These are phyloP conservation scores for Crithidia thermophila DNA, from an alignment of 208 protist genomes.

Conservation along the genomic window DNA sequence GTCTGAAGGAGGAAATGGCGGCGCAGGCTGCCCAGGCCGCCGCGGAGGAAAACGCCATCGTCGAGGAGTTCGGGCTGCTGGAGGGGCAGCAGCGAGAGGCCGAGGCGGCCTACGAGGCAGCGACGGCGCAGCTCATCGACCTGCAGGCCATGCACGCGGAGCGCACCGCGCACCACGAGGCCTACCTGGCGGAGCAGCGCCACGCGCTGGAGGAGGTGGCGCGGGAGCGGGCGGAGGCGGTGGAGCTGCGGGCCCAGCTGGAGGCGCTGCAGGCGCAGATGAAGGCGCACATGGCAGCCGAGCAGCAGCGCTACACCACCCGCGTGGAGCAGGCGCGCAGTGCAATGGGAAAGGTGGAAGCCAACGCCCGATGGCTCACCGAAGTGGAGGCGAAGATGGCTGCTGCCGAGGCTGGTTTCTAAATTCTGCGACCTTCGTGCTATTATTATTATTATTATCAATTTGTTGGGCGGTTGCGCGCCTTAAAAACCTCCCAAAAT, in stretches of 20 bases:
- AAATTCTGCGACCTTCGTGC: not conserved
- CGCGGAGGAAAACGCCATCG: slow-evolving; percentile 17
- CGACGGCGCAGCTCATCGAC: slow-evolving; percentile 12
- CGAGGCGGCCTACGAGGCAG: slow-evolving; percentile 8
- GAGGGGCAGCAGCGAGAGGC: slow-evolving; percentile 24
- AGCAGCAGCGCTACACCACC: slow-evolving; percentile 20
- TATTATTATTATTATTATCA: too few species aligned
- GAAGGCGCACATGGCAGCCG: slow-evolving; percentile 16
- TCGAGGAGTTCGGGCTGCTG: slow-evolving; percentile 14
- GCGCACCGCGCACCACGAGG: slow-evolving; percentile 11
- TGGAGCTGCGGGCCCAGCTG: slow-evolving; percentile 16
- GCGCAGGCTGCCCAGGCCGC: slow-evolving; percentile 1
- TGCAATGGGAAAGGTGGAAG: not conserved
- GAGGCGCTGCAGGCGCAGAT: slow-evolving; percentile 26
- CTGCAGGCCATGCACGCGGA: slow-evolving; percentile 12
- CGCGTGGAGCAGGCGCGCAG: slow-evolving; percentile 11
- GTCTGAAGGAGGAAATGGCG: slow-evolving; percentile 25
- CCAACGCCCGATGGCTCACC: slow-evolving; percentile 4
- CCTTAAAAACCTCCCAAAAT: too few species aligned
- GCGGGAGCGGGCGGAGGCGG: slow-evolving; percentile 20
- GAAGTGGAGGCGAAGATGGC: slow-evolving; percentile 18
- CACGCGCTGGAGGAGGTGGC: slow-evolving; percentile 16
- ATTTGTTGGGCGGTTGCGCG: too few species aligned
- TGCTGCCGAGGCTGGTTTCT: not conserved
- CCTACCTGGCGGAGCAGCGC: slow-evolving; percentile 12